Evolutionary conservation across 2,329 filamentous ascomycete species (phyloP), one percentile per base, ranked within the genome.

Genomic region (Calonectria naviculata): DNA sequence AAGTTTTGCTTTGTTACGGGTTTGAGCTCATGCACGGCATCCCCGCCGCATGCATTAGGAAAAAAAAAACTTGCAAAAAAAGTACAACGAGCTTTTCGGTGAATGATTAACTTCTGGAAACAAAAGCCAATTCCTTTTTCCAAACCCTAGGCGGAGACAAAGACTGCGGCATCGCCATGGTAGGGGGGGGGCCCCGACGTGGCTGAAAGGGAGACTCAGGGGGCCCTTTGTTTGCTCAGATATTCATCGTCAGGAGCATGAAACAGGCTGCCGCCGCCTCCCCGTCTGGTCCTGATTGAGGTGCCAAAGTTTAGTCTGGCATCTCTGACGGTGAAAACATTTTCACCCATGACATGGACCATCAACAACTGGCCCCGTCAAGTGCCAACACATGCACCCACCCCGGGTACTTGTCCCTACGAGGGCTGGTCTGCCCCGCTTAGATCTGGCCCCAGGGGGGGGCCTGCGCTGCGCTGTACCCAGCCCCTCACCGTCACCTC

Each of bases 311-410:
- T 58, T 58, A 58, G n/a, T 21, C 52, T 36, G 52, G 52, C 34
- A 58, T 58, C 17, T 15, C n/a, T 13, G 31, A 58, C 34, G 52
- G 52, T 58, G 52, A 58, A 58, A 58, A 58, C 52, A 58, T 58
- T 58, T 52, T 58, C 52, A 58, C 52, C 52, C 52, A 58, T 58
- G 52, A 31, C 47, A 52, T 52, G 47, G 47, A 52, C 34, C 52
- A 58, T 58, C 52, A 36, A 58, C 52, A 58, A 58, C 52, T 58
- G 52, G 52, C 52, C 52, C 52, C 21, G 34, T 38, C 31, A 24
- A 58, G 21, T 58, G 52, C 52, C 52, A 58, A 36, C 52, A 24
- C 52, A 58, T 26, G 52, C 34, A 15, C 34, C 52, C 42, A 36
- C 31, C 52, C 34, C 31, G 52, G 52, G 52, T 36, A 38, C 52